Evolutionary conservation across 257 asterid genomes (phyloP).

Genomic region (Verbena officinalis): DNA sequence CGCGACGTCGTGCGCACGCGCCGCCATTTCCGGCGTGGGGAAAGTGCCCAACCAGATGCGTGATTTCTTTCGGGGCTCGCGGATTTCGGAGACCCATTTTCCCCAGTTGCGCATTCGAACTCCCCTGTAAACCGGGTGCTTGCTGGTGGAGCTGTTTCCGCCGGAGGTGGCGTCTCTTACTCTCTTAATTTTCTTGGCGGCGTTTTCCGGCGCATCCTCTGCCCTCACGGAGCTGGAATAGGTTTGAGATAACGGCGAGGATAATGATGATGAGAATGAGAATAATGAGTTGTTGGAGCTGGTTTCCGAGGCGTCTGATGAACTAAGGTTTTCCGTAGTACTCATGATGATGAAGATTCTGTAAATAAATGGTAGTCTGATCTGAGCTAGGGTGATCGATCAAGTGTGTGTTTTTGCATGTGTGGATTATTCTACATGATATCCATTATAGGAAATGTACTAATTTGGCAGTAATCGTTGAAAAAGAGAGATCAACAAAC

Average conservation of each 20-base stretch:
- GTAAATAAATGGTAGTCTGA: neutral
- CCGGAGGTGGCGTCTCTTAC: conserved; percentile 33
- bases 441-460: conserved; percentile 35
- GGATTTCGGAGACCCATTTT: conserved; percentile 88
- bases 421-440: conserved; percentile 16
- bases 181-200: conserved; percentile 45
- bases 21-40: conserved; percentile 88
- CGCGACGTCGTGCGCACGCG: conserved; percentile 93
- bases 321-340: neutral
- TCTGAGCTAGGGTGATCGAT: too few relatives aligned
- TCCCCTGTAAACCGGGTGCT: conserved; percentile 73
- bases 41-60: conserved; percentile 89
- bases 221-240: neutral
- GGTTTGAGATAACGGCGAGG: neutral
- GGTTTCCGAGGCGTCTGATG: neutral
- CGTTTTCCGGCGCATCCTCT: conserved; percentile 14
- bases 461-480: neutral
- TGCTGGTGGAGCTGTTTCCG: conserved; percentile 37
- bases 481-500: neutral
- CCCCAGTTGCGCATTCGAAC: conserved; percentile 94
- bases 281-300: neutral
- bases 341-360: neutral
- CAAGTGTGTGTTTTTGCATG: neutral
- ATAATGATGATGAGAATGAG: conserved; percentile 11
- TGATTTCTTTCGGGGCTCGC: conserved; percentile 85